phyloP scores from a whole-genome alignment of 371 early-diverging fungal genomes.

The Parasitella parasitica region DNA sequence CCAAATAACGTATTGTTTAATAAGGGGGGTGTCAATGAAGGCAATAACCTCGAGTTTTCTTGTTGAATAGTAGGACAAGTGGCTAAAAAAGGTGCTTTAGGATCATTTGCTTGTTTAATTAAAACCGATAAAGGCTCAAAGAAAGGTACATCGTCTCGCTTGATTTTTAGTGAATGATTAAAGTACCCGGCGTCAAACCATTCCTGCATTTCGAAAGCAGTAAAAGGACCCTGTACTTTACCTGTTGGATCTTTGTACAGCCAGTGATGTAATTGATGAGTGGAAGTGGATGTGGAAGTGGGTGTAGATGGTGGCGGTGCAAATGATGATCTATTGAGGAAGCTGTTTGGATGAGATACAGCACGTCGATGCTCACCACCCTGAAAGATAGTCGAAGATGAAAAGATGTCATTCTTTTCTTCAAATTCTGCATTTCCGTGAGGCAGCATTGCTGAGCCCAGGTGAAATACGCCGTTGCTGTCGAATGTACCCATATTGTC shows the following conservation, averaged over 20 bases:
- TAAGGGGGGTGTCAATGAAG: background rate
- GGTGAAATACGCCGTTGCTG: slow-evolving; percentile 64
- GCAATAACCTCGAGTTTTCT: background rate
- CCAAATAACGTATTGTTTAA: background rate
- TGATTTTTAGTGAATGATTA: slow-evolving; percentile 60
- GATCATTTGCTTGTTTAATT: slow-evolving; percentile 48
- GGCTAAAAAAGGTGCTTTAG: slow-evolving; percentile 52
- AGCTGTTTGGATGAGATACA: background rate
- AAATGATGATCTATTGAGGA: background rate
- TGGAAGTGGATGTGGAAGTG: background rate
- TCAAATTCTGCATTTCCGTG: slow-evolving; percentile 23
- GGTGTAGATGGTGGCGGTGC: background rate
- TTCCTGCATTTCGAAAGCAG: slow-evolving; percentile 72
- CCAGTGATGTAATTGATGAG: slow-evolving; percentile 48
- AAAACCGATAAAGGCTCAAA: slow-evolving; percentile 64
- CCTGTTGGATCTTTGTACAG: slow-evolving; percentile 70
- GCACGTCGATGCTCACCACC: background rate
- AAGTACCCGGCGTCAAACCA: slow-evolving; percentile 79
- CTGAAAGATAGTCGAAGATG: background rate
- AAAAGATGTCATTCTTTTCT: background rate
- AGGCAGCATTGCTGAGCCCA: slow-evolving; percentile 30
- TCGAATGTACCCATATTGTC: slow-evolving; percentile 53
- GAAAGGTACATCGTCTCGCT: slow-evolving; percentile 55
- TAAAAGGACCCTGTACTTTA: slow-evolving; percentile 69
- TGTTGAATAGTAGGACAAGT: slow-evolving; percentile 10